Base-by-base conservation (phyloP, 1,139 yeast genomes). In the Kodamaea suecica region DNA sequence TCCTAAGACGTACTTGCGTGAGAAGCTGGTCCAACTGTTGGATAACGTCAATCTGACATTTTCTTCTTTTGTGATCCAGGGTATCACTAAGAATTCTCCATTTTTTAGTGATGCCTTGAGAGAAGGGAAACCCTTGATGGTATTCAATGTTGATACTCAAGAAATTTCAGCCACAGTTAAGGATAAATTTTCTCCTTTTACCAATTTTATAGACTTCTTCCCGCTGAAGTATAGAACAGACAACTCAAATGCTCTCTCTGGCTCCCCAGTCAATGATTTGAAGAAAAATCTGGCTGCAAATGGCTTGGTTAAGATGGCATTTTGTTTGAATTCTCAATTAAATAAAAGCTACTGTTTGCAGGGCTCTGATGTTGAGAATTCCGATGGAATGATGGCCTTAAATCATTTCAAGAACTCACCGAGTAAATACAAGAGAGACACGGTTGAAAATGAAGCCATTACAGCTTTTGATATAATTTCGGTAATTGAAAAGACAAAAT, bases 261-360 rank as follows among this genome's bases (percentile, higher is more conserved):
- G 71, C 41, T 41, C 43, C 1, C 59, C 72, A 47, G 74, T 76
- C 0, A 43, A 49, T 20, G 51, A 50, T 9, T 72, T 76, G 78
- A 49, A 63, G 7, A 48, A 54, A 23, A 53, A 52, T 7, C 44
- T 59, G 9, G 53, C 55, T 12, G 57, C 63, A 33, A 53, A 54
- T 8, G 59, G 60, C 23, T 54, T 73, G 27, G 38, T 70, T 1
- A 60, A 61, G 30, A 68, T 76, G 0, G 53, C 57, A 1, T 70
- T 69, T 44, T 73, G 78, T 42, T 61, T 71, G 7, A 54, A 66
- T 5, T 56, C 59, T 33, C 30, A 44, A n/a, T n/a, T n/a, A n/a
- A n/a, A n/a, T n/a, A n/a, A n/a, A n/a, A n/a, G n/a, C n/a, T 63
- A 57, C 38, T 73, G 79, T 45, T 38, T 70, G 12, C n/a, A n/a